Percentiles rank a stretch among this genome's conserved stretches.
phyloP scores from a whole-genome alignment of 495 filamentous ascomycete genomes.

The Collariella sp. region DNA sequence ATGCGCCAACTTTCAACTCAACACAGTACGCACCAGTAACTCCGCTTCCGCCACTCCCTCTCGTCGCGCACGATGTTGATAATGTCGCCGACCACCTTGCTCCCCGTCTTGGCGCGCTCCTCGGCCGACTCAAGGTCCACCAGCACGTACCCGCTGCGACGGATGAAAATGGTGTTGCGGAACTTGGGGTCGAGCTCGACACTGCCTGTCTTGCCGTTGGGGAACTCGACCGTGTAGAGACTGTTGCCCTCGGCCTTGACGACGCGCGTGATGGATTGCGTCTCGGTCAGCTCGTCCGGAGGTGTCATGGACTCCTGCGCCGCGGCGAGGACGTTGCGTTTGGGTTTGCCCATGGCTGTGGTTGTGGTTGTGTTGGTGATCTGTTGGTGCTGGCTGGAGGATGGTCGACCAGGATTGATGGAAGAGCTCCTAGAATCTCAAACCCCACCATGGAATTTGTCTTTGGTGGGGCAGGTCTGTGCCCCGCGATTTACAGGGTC shows the following conservation, averaged over 20 bases:
- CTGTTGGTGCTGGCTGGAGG: not conserved
- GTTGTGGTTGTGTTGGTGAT: not conserved
- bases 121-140: constrained; percentile 59
- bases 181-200: constrained; percentile 76
- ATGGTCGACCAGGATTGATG: no score
- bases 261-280: constrained; percentile 64
- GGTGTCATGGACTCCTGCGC: constrained; percentile 68
- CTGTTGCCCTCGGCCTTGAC: constrained; percentile 80
- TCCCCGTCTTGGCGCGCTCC: constrained; percentile 58
- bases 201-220: constrained; percentile 48
- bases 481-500: no score
- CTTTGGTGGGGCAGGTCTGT: constrained; percentile 1
- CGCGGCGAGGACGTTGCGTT: constrained; percentile 63
- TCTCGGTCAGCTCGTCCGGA: constrained; percentile 52
- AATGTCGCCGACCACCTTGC: constrained; percentile 81
- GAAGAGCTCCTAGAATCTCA: no score
- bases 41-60: constrained; percentile 79
- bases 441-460: constrained; percentile 13
- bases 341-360: constrained; percentile 59
- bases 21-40: constrained; percentile 62
- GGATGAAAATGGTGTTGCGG: constrained; percentile 85
- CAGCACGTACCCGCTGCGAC: constrained; percentile 75
- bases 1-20: not conserved
- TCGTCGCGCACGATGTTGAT: constrained; percentile 88
- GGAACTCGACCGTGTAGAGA: constrained; percentile 65